Conservation (phyloP, 352 stramenopile genomes). For the Pythium rhizo-oryzae region DNA sequence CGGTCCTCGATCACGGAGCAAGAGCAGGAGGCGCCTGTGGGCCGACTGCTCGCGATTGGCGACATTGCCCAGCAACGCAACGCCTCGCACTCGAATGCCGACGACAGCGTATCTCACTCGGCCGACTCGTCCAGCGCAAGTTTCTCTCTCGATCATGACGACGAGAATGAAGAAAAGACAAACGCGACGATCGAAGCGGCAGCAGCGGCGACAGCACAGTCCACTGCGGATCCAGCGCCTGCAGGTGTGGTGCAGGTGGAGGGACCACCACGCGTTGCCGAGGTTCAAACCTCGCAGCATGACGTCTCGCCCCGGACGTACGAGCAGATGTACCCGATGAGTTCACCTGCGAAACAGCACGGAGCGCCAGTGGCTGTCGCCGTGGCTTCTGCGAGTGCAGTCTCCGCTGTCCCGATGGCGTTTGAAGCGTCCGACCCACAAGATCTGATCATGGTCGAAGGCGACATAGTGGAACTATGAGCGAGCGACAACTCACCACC, state of each 20-base stretch:
- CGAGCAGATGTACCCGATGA: slow-evolving; percentile 13
- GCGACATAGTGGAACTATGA: slow-evolving; percentile 38
- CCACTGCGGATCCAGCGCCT: too few relatives aligned
- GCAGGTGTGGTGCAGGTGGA: background rate
- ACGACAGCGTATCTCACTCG: background rate
- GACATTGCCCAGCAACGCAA: slow-evolving; percentile 47
- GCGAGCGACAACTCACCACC: background rate
- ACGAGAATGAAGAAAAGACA: slow-evolving; percentile 15
- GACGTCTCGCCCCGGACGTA: slow-evolving; percentile 13
- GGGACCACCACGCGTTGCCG: background rate
- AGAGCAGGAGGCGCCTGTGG: slow-evolving; percentile 51
- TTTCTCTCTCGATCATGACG: slow-evolving; percentile 4
- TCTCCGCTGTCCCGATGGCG: slow-evolving; percentile 5
- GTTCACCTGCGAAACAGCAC: slow-evolving; percentile 6
- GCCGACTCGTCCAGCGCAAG: background rate
- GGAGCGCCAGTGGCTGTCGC: slow-evolving; percentile 2
- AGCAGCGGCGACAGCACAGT: background rate
- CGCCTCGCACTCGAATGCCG: background rate
- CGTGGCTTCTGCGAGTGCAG: background rate
- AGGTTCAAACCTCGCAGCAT: slow-evolving; percentile 18
- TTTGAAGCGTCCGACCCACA: slow-evolving; percentile 22
- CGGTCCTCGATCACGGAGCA: slow-evolving; percentile 34
- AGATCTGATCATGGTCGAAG: slow-evolving; percentile 37
- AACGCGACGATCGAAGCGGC: background rate
- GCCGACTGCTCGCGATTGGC: slow-evolving; percentile 63